phyloP scores from a whole-genome alignment of 495 filamentous ascomycete species.

The Talaromyces thailandensis region DNA sequence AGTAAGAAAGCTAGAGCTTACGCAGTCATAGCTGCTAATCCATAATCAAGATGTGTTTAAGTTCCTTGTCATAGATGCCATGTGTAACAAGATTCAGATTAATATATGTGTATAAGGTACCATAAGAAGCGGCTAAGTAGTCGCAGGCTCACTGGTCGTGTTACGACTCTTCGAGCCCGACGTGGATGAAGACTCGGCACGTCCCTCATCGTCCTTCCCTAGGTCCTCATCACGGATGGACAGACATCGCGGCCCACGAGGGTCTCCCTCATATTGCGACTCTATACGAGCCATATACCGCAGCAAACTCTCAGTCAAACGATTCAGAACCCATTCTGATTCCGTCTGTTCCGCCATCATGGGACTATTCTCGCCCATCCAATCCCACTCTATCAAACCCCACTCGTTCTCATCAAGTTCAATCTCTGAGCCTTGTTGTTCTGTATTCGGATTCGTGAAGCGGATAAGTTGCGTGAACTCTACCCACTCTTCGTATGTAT shows the following conservation, averaged over 20 bases:
- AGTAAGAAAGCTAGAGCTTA: not conserved
- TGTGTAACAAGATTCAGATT: not conserved
- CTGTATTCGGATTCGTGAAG: conserved; percentile 35
- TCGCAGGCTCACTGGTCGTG: not conserved
- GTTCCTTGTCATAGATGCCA: not conserved
- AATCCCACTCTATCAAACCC: conserved; percentile 56
- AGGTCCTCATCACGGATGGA: not conserved
- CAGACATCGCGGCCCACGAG: not conserved
- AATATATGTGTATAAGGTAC: not conserved
- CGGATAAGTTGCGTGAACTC: conserved; percentile 51
- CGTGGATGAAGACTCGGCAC: not conserved
- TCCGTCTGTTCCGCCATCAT: conserved; percentile 48
- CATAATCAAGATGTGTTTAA: not conserved
- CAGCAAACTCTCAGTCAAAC: conserved; percentile 49
- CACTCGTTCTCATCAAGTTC: conserved; percentile 43
- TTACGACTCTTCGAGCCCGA: not conserved
- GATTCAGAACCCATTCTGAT: conserved; percentile 51
- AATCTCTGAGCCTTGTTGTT: not conserved
- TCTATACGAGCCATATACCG: conserved; percentile 35
- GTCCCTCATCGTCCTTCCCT: not conserved
- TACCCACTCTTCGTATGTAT: conserved; percentile 58
- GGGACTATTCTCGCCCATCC: conserved; percentile 56
- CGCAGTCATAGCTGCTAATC: not conserved
- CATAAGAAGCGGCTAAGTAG: not conserved
- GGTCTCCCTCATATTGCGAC: not conserved